Evolutionary conservation across 176 grass and related monocot species (phyloP), one percentile per base, ranked within the genome.

Genomic region (Themeda triandra): DNA sequence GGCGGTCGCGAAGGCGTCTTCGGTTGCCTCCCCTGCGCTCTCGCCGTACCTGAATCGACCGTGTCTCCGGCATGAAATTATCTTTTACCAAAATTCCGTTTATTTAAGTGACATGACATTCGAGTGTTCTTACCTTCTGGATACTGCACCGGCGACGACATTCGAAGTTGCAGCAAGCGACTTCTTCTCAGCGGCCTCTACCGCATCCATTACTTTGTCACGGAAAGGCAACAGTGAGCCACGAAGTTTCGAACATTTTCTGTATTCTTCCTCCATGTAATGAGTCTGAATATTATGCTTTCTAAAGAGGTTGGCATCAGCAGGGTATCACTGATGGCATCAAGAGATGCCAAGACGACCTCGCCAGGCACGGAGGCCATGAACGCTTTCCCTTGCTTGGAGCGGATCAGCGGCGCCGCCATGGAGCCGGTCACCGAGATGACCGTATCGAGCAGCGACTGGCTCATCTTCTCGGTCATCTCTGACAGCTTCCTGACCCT

Each of bases 401-500:
- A 94, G 35, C 78, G 85, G 25, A 94, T 72, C 51, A 98, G 46
- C 13, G 96, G 93, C 69, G 83, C 91, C 1, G 91, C 66, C 82
- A 98, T 90, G 18, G 93, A 89, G 10, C 96, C 90, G 0, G 91
- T 94, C 45, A 94, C 87, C 10, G 88, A 68, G 78, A 98, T 54
- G 32, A 98, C 84, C 4, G 88, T 91, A 21, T 96, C 87, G 0
- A 98, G 96, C 87, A 98, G 79, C 35, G 86, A 92, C 48, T 89
- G 78, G 82, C 96, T 98, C 81, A 95, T 95, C 69, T 83, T 92
- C 85, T 98, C 96, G 4, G 96, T 95, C 93, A 98, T 98, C 85
- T 95, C 93, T 41, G 96, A 92, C 25, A 98, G 35, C 75, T 92
- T 89, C 85, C 89, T 87, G 29, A 93, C 96, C 83, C 96, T 98